Percentiles rank a stretch among this genome's conserved stretches.
phyloP scores from a whole-genome alignment of 2,329 filamentous ascomycete genomes.

The Sclerotinia borealis region DNA sequence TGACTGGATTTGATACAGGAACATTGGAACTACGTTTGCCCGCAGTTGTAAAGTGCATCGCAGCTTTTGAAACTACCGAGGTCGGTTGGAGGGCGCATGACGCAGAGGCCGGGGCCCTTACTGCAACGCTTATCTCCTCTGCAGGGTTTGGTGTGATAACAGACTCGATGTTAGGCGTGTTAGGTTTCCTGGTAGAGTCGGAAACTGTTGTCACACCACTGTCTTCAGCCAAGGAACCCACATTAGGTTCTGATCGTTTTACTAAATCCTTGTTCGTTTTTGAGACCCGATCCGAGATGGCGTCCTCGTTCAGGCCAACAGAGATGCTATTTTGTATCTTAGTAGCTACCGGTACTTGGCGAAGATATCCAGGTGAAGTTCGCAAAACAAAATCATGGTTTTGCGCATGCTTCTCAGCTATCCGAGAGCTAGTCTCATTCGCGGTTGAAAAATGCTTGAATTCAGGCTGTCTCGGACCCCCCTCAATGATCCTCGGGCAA shows the following conservation, averaged over 20 bases:
- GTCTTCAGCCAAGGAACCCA: background rate
- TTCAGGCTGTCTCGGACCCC: background rate
- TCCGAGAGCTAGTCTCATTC: background rate
- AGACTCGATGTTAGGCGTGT: background rate
- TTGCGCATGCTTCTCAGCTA: background rate
- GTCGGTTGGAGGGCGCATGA: background rate
- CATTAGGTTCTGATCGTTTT: background rate
- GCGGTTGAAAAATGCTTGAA: background rate
- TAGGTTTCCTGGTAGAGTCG: background rate
- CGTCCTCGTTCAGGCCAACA: background rate
- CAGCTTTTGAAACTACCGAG: background rate
- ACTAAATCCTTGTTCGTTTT: background rate
- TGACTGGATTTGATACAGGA: background rate
- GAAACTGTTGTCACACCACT: background rate
- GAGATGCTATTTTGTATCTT: background rate
- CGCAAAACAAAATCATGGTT: background rate
- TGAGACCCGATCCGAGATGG: background rate
- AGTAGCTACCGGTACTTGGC: background rate
- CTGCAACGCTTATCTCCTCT: background rate
- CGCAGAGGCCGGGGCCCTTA: background rate
- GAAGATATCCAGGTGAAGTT: background rate
- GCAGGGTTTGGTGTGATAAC: background rate
- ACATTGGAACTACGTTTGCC: no score
- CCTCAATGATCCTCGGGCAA: background rate
- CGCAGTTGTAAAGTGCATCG: background rate